Base-by-base conservation (phyloP, 306 rosid genomes). In the Lathyrus sativus region DNA sequence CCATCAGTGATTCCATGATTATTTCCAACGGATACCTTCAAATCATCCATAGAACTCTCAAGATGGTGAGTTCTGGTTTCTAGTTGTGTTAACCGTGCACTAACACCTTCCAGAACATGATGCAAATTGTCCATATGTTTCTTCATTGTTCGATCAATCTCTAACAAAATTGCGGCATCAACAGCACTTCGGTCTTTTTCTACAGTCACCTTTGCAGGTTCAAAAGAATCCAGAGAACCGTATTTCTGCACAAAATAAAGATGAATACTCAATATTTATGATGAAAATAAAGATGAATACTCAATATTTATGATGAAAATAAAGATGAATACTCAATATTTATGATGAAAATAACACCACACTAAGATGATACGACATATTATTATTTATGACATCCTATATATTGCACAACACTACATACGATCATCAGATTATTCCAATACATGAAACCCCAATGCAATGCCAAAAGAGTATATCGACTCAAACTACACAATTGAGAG, bases 1-100 rank as follows among this genome's bases (percentile, higher is more conserved):
- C 93, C 97, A 75, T 91, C 97, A 69, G 89, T 75, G 74, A 67
- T 86, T 37, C 91, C 93, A 68, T 85, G 87, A 72, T 86, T 91
- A 77, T 83, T 91, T 68, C 91, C 93, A 46, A 84, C 85, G 62
- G 87, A 86, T 4, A 74, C 76, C 85, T 86, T 91, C 82, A 91
- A 79, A 78, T 89, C 93, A 75, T 91, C 93, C 76, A 91, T 71
- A 46, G 91, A 83, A 82, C 65, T 80, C 80, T 91, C 97, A 68
- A 91, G 88, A 58, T 81, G 79, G 73, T 79, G 81, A 17, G 88
- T 80, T 85, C 93, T 80, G 67, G 87, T 88, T 78, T 91, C 97
- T 54, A 91, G 77, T 69, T 91, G 96, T 11, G 91, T 85, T 67
- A 91, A 49, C 62, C 93, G 86, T 12, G 89, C 88, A 75, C 97